Evolutionary conservation across 75 land plant species (phyloP), one percentile per base, ranked within the genome.

Genomic region (Pinus albicaulis): DNA sequence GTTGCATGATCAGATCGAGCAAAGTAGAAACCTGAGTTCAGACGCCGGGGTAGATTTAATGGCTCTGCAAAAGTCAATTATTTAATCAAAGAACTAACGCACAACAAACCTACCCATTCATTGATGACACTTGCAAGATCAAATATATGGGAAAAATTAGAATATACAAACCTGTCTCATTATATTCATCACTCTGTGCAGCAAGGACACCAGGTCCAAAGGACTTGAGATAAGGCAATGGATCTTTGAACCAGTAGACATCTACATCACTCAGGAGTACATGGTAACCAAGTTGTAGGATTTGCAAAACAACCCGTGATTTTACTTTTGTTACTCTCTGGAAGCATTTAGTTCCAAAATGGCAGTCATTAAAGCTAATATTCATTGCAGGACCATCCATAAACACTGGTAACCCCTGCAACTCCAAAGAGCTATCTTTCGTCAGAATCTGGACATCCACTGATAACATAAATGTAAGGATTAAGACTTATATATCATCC

Each of bases 251-350:
- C 99, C 98, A 96, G 59, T 94, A 96, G n/a, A 96, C 86, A 80
- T 96, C 99, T 20, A 96, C 99, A 83, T 96, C 98, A 78, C 98
- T 92, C 65, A 96, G 57, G 52, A 96, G 93, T 36, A 96, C 99
- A 79, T 90, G 89, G 74, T 87, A 96, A 7, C 98, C 95, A 22
- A 96, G 79, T 76, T 82, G 84, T 62, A 96, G 71, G 56, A 93
- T 90, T 73, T 88, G 80, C 72, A 96, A 77, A 62, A 95, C 98
- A 65, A 92, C 74, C 77, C 93, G 82, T n/a, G 99, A 94, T 82
- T 96, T 96, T 68, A 86, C 83, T 82, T 94, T 96, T 15, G 98
- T 94, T 41, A 96, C 99, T 55, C 80, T 87, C 70, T 87, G 89
- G 74, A 96, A 96, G 85, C 99, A 96, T 56, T 87, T 78, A 24